phyloP scores from a whole-genome alignment of 257 asterid genomes.

The Forsythia suspensa region DNA sequence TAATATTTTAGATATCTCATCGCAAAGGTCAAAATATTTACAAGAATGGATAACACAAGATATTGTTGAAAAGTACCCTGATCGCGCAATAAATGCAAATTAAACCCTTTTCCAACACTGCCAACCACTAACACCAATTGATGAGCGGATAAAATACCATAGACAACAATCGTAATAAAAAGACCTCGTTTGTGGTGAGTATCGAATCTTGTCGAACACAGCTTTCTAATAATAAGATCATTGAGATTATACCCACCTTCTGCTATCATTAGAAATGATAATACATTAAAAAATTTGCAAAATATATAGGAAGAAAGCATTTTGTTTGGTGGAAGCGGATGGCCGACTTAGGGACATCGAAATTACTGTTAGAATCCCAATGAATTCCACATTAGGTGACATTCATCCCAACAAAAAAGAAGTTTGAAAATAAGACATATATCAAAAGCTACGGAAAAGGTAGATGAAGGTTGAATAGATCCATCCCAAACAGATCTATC shows the following conservation, averaged over 20 bases:
- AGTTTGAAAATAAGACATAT: slow-evolving; percentile 50
- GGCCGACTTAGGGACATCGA: background rate
- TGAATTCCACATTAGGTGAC: slow-evolving; percentile 59
- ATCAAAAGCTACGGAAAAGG: slow-evolving; percentile 46
- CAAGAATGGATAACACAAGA: slow-evolving; percentile 31
- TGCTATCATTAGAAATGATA: slow-evolving; percentile 25
- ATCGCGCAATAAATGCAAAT: slow-evolving; percentile 52
- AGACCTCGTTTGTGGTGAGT: slow-evolving; percentile 53
- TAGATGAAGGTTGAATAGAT: slow-evolving; percentile 54
- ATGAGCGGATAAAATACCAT: slow-evolving; percentile 55
- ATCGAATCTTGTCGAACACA: slow-evolving; percentile 45
- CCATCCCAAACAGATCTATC: slow-evolving; percentile 62
- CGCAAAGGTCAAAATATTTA: background rate
- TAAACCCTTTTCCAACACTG: slow-evolving; percentile 50
- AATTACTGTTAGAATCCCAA: slow-evolving; percentile 57
- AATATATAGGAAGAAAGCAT: no score
- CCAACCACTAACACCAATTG: slow-evolving; percentile 52
- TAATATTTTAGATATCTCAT: background rate
- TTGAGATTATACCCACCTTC: slow-evolving; percentile 59
- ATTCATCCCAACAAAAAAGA: slow-evolving; percentile 60
- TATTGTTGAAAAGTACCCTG: slow-evolving; percentile 58
- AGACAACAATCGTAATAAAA: slow-evolving; percentile 43
- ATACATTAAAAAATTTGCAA: background rate
- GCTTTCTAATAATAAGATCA: slow-evolving; percentile 53
- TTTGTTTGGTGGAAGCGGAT: background rate